Evolutionary conservation across 139 green algal genomes (phyloP).

Genomic region (Chlorella sp.): DNA sequence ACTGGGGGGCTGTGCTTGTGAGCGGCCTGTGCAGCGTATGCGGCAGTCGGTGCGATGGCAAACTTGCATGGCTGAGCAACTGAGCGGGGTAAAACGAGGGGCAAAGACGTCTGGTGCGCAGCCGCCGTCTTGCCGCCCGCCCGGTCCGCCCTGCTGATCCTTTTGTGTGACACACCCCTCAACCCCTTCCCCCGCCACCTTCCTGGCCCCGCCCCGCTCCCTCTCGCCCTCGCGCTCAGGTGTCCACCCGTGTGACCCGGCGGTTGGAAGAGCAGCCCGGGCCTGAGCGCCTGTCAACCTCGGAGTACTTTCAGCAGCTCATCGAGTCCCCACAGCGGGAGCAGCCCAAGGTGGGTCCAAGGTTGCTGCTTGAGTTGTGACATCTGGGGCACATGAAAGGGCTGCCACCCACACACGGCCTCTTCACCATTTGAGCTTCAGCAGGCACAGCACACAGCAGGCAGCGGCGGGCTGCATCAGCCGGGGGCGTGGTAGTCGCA

Average conservation of each 20-base stretch:
- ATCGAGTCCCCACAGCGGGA: conserved; percentile 22
- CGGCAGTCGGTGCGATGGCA: no score
- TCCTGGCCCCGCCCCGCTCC: neutral
- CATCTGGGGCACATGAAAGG: neutral
- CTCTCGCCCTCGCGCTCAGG: neutral
- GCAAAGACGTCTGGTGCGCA: neutral
- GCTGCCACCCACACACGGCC: no score
- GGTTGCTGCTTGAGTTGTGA: neutral
- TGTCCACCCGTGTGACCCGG: conserved; percentile 68
- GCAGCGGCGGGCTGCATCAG: no score
- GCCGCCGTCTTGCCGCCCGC: neutral
- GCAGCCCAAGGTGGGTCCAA: conserved; percentile 41
- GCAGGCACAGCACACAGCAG: no score
- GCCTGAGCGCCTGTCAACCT: conserved; percentile 71
- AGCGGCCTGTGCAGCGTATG: neutral
- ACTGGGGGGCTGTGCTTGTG: neutral
- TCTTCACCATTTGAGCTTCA: no score
- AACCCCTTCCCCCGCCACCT: neutral
- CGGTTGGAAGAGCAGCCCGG: conserved; percentile 46
- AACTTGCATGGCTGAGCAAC: neutral
- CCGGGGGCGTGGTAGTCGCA: no score
- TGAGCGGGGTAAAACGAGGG: neutral
- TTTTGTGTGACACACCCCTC: no score
- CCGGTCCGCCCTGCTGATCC: no score
- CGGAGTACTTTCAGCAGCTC: conserved; percentile 76